phyloP scores from a whole-genome alignment of 768 basidiomycete species.

The Macrolepiota fuliginosa region DNA sequence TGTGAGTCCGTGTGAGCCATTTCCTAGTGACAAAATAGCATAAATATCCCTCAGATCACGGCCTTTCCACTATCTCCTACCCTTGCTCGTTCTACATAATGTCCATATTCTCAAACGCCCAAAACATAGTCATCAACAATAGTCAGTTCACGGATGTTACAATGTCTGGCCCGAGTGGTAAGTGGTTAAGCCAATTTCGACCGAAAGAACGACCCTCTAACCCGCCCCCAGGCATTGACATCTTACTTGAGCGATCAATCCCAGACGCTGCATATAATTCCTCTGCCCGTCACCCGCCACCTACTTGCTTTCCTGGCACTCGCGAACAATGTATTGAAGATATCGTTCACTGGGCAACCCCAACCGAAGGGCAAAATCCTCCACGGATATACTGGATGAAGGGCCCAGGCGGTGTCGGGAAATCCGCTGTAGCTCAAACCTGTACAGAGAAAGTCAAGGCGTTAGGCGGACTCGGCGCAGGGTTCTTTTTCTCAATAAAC shows the following conservation, averaged over 20 bases:
- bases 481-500: slow-evolving; percentile 10
- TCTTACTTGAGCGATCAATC: not conserved
- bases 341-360: not conserved
- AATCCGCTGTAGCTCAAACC: not conserved
- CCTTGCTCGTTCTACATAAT: not conserved
- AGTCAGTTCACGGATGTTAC: not conserved
- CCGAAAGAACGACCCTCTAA: not conserved
- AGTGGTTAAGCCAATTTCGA: not conserved
- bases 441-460: not conserved
- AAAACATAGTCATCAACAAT: not conserved
- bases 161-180: not conserved
- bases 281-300: not conserved
- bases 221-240: not conserved
- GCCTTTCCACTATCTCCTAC: not conserved
- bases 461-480: not conserved
- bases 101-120: not conserved
- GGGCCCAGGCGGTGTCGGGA: not conserved
- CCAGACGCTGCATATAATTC: not conserved
- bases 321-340: not conserved
- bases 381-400: not conserved
- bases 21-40: too few species aligned
- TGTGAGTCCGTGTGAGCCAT: too few species aligned
- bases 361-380: not conserved
- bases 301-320: not conserved
- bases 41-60: too few species aligned